Evolutionary conservation across 495 filamentous ascomycete genomes (phyloP).

Genomic region (Talaromyces thailandensis): DNA sequence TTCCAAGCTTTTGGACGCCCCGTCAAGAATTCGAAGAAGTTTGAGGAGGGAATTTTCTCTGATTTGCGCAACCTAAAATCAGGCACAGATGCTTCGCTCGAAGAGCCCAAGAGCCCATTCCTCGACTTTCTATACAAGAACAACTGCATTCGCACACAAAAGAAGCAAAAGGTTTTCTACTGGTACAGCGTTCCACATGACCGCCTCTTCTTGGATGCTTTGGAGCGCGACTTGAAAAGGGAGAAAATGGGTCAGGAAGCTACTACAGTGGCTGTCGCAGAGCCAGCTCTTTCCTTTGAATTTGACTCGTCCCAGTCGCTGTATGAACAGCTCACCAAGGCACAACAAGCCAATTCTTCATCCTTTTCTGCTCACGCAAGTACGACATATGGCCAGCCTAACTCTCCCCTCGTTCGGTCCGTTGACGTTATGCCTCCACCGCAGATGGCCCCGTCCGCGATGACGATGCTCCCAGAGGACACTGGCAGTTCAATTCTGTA

Average conservation of each 20-base stretch:
- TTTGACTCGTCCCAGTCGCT: slow-evolving; percentile 98
- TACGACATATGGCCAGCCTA: slow-evolving; percentile 72
- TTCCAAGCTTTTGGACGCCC: slow-evolving; percentile 98
- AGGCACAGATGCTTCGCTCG: slow-evolving; percentile 95
- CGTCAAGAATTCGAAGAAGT: slow-evolving; percentile 99
- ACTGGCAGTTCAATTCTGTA: slow-evolving; percentile 67
- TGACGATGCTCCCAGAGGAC: slow-evolving; percentile 76
- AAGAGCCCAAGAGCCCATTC: slow-evolving; percentile 97
- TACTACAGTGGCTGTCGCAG: slow-evolving; percentile 90
- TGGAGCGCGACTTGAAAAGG: slow-evolving; percentile 94
- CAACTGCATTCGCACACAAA: slow-evolving; percentile 98
- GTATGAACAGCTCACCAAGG: slow-evolving; percentile 98
- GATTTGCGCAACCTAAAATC: slow-evolving; percentile 97
- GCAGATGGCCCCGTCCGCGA: slow-evolving; percentile 59
- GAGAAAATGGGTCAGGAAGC: slow-evolving; percentile 99
- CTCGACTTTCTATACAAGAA: slow-evolving; percentile 99
- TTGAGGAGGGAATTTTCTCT: slow-evolving; percentile 98
- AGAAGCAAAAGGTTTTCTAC: slow-evolving; percentile 99
- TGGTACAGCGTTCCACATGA: slow-evolving; percentile 99
- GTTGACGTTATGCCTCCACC: slow-evolving; percentile 84
- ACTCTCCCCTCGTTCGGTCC: slow-evolving; percentile 76
- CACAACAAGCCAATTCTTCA: slow-evolving; percentile 94
- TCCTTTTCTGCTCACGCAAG: slow-evolving; percentile 82
- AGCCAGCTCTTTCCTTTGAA: slow-evolving; percentile 95
- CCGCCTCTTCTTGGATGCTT: slow-evolving; percentile 89